Percentiles rank a stretch among this genome's conserved stretches.
phyloP scores from a whole-genome alignment of 768 basidiomycete genomes.

The Pleurotus giganteus region DNA sequence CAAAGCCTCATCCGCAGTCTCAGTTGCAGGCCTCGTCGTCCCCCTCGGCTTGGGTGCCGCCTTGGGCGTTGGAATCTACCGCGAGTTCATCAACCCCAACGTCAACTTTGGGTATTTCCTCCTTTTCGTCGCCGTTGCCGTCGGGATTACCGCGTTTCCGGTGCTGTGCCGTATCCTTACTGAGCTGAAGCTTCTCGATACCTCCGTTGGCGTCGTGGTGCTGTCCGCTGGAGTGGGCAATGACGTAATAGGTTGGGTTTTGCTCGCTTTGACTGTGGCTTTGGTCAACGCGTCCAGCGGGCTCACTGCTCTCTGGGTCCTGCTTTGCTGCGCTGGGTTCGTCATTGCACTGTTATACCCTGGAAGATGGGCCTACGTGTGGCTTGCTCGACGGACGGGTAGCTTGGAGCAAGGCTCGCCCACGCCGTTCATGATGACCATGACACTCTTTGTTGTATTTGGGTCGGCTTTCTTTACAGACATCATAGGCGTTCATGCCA shows the following conservation, averaged over 20 bases:
- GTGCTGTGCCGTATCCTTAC: constrained; percentile 84
- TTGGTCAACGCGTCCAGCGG: constrained; percentile 77
- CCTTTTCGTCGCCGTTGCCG: constrained; percentile 81
- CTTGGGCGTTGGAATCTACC: constrained; percentile 70
- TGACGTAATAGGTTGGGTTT: constrained; percentile 79
- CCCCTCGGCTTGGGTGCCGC: constrained; percentile 84
- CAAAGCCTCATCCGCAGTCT: constrained; percentile 54
- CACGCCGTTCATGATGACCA: constrained; percentile 72
- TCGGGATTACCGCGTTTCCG: constrained; percentile 81
- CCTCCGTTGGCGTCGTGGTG: constrained; percentile 79
- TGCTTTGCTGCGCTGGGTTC: constrained; percentile 66
- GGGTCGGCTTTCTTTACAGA: constrained; percentile 82
- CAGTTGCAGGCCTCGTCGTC: constrained; percentile 65
- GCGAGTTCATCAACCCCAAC: constrained; percentile 52
- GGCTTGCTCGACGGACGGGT: constrained; percentile 66
- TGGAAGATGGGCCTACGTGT: constrained; percentile 59
- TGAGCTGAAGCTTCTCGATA: constrained; percentile 78
- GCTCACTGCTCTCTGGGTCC: constrained; percentile 74
- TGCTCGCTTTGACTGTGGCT: constrained; percentile 81
- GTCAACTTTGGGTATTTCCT: constrained; percentile 81
- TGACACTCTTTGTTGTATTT: constrained; percentile 72
- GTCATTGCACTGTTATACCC: constrained; percentile 68
- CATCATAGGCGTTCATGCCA: constrained; percentile 76
- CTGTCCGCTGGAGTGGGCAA: constrained; percentile 85
- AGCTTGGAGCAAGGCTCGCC: constrained; percentile 73